phyloP scores from a whole-genome alignment of 2,329 filamentous ascomycete species.

The Penicillium nordicum region DNA sequence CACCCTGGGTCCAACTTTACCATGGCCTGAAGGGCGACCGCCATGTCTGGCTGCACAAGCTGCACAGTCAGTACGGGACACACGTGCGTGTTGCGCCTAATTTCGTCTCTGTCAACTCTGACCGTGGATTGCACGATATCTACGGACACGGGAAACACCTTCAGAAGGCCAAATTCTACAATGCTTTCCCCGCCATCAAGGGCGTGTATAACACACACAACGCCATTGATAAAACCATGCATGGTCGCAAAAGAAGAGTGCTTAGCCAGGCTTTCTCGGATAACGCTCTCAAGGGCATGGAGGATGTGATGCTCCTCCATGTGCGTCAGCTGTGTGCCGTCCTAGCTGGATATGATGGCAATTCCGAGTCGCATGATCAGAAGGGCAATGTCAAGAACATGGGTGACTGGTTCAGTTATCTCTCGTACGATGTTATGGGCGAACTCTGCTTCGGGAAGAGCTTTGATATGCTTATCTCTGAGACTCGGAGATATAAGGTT shows the following conservation, averaged over 20 bases:
- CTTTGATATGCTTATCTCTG: constrained; percentile 48
- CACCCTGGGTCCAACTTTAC: constrained; percentile 60
- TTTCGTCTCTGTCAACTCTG: constrained; percentile 72
- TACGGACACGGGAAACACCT: constrained; percentile 41
- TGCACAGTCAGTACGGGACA: constrained; percentile 67
- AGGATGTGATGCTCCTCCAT: constrained; percentile 63
- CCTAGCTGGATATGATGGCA: constrained; percentile 20
- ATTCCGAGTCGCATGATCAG: constrained; percentile 14
- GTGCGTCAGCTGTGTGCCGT: constrained; percentile 61
- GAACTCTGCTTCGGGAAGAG: constrained; percentile 52
- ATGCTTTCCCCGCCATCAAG: constrained; percentile 65
- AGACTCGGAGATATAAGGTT: constrained; percentile 59
- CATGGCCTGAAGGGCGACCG: constrained; percentile 72
- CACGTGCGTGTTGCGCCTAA: constrained; percentile 76
- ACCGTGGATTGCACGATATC: constrained; percentile 51
- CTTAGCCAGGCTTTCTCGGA: constrained; percentile 71
- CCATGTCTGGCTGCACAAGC: constrained; percentile 67
- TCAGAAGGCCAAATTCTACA: constrained; percentile 68
- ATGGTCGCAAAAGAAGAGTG: constrained; percentile 68
- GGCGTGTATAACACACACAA: constrained; percentile 69
- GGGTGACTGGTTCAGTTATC: constrained; percentile 41
- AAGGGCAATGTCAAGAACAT: constrained; percentile 34
- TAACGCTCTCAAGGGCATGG: constrained; percentile 63
- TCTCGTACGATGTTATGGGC: constrained; percentile 53
- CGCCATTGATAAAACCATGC: constrained; percentile 63